These are phyloP conservation scores for Cladosporium austrohemisphaericum DNA, from an alignment of 2,329 filamentous ascomycete genomes.

Conservation along the genomic window DNA sequence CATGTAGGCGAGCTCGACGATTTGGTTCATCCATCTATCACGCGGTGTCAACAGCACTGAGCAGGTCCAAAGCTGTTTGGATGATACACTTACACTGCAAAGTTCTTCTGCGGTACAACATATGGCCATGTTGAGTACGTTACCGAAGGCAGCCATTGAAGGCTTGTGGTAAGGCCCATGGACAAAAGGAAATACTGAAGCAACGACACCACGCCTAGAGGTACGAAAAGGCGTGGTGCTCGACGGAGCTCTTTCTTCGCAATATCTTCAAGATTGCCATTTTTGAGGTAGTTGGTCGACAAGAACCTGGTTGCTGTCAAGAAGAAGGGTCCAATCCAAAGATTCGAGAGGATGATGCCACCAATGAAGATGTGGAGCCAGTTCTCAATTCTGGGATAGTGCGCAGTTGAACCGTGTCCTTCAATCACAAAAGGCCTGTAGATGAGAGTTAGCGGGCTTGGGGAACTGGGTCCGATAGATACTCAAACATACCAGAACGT, in stretches of 20 bases:
- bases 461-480: too few relatives aligned
- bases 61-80: background rate
- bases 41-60: background rate
- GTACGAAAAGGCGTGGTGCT: constrained; percentile 46
- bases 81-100: constrained; percentile 30
- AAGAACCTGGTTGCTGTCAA: constrained; percentile 48
- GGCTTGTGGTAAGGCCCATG: constrained; percentile 40
- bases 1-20: constrained; percentile 45
- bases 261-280: constrained; percentile 41
- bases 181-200: constrained; percentile 48
- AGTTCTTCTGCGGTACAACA: constrained; percentile 38
- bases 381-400: constrained; percentile 40
- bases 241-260: constrained; percentile 44
- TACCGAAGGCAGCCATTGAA: constrained; percentile 45
- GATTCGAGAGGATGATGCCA: constrained; percentile 44
- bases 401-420: constrained; percentile 28
- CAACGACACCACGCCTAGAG: constrained; percentile 41
- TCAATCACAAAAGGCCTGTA: constrained; percentile 21
- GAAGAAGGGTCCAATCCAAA: constrained; percentile 50
- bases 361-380: constrained; percentile 42
- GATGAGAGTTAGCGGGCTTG: background rate
- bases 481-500: constrained; percentile 38
- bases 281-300: constrained; percentile 40
- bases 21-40: constrained; percentile 38
- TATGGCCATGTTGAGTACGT: constrained; percentile 49